Base-by-base conservation (phyloP, 768 basidiomycete species). In the Tulasnella sp. region DNA sequence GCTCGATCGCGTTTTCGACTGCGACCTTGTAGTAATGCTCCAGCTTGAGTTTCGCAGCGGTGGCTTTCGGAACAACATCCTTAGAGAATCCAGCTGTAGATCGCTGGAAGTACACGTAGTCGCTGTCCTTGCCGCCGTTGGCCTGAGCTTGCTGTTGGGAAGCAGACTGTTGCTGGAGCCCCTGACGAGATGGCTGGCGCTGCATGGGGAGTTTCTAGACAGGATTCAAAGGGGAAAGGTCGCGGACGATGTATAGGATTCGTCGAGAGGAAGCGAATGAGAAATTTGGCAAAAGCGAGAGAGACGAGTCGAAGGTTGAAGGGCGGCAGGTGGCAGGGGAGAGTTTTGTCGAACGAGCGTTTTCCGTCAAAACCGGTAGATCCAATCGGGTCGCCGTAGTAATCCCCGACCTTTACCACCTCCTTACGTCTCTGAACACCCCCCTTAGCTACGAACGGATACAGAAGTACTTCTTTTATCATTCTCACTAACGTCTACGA, bases 11-110 rank as follows among this genome's bases (percentile, higher is more conserved):
- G 62, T 91, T 87, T 79, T 98, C 95, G 47, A 99, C 97, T 0
- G 93, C 93, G 44, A 97, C 89, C 80, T 98, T 97, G 82, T 98
- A 99, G 79, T 89, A 97, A 79, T 95, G 90, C 81, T 98, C 97
- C 68, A 98, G 85, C 81, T 96, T 97, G 81, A 98, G 83, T 80
- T 97, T 95, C 2, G 95, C 95, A 44, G 87, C 87, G 80, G 94
- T 95, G 16, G 93, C 92, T 75, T 90, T 89, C 59, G 93, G 89
- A 75, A 89, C 80, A 17, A 92, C 89, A 74, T 90, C 88, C 69
- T 92, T 89, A 6, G 91, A 90, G 80, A 96, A 93, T 41, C 86
- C 86, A 66, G 83, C 79, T 1, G 89, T 86, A 59, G 86, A 89
- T 74, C 96, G 86, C 76, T 95, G 90, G 80, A 99, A 99, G 81